Evolutionary conservation across 345 rosid species (phyloP).

Genomic region (Populus tremula): DNA sequence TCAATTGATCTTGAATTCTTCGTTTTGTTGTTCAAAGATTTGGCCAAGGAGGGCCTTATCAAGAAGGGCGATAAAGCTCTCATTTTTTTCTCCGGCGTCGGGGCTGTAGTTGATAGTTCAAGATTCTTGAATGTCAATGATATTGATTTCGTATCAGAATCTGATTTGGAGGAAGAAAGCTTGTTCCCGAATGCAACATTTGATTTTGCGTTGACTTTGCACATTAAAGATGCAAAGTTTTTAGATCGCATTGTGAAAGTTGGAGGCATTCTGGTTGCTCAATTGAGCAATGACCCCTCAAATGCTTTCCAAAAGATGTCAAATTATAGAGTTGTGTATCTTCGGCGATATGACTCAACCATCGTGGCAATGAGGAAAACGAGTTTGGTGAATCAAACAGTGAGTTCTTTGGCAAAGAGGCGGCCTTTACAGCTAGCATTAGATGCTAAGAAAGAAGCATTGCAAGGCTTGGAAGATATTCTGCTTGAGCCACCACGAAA

Average conservation of each 20-base stretch:
- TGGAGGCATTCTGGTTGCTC: constrained; percentile 44
- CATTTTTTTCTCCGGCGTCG: constrained; percentile 28
- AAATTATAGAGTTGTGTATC: constrained; percentile 37
- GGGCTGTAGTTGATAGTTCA: constrained; percentile 21
- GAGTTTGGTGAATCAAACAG: background rate
- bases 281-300: constrained; percentile 17
- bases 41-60: constrained; percentile 46
- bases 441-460: constrained; percentile 33
- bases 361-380: constrained; percentile 42
- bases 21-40: constrained; percentile 40
- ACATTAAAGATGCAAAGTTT: constrained; percentile 19
- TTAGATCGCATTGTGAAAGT: constrained; percentile 43
- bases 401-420: constrained; percentile 12
- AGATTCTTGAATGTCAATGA: constrained; percentile 28
- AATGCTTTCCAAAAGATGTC: constrained; percentile 26
- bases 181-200: constrained; percentile 32
- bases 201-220: constrained; percentile 38
- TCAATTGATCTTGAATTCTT: constrained; percentile 25
- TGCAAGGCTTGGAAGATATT: constrained; percentile 37
- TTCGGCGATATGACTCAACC: constrained; percentile 31
- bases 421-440: constrained; percentile 25
- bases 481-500: constrained; percentile 42
- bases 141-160: constrained; percentile 30
- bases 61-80: constrained; percentile 45
- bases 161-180: constrained; percentile 19